Conservation (phyloP, 1,284 basidiomycete genomes). For the Apiotrichum siamense region DNA sequence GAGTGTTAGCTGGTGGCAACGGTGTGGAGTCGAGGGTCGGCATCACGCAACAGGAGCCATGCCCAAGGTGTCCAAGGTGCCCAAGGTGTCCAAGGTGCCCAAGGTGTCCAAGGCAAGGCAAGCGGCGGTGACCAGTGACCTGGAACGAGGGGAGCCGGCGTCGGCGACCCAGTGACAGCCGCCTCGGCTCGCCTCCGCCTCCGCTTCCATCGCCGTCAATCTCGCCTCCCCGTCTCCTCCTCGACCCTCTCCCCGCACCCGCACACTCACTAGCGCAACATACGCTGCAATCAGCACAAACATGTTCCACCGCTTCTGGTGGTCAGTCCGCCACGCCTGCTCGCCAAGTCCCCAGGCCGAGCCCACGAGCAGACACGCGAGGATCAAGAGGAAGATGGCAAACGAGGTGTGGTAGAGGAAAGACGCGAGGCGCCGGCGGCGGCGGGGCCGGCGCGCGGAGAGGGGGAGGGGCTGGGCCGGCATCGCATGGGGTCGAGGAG, state of each 20-base stretch:
- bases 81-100: no score
- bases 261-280: constrained; percentile 34
- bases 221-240: neutral
- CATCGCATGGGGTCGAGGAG: neutral
- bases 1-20: neutral
- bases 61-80: no score
- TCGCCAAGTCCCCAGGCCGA: constrained; percentile 40
- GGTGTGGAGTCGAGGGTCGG: no score
- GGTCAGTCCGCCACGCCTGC: constrained; percentile 38
- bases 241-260: neutral
- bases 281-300: constrained; percentile 39
- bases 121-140: no score
- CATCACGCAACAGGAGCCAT: no score
- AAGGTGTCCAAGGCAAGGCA: no score
- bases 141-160: no score
- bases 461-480: neutral
- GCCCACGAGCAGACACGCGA: constrained; percentile 33
- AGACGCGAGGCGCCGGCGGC: constrained; percentile 18
- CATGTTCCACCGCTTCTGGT: constrained; percentile 40
- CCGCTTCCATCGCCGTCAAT: neutral
- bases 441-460: neutral
- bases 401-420: constrained; percentile 44
- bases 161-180: no score
- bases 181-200: no score
- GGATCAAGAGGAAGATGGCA: constrained; percentile 35